Evolutionary conservation across 129 eudicot genomes (phyloP), one percentile per base, ranked within the genome.

Genomic region (Rutidosis leptorrhynchoides): DNA sequence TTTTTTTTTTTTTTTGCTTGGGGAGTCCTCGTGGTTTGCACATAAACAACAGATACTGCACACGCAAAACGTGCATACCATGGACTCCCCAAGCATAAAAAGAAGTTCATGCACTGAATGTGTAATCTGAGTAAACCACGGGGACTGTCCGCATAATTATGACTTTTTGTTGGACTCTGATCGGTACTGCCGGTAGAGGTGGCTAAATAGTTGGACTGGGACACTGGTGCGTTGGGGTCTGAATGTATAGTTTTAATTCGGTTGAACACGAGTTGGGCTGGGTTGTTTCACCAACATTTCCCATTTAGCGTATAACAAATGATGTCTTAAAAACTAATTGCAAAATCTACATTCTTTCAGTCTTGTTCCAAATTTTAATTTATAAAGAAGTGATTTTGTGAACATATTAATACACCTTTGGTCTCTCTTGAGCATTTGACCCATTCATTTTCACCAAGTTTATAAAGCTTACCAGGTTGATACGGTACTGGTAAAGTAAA

Each of bases 141-240:
- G n/a, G n/a, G n/a, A n/a, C n/a, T n/a, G n/a, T n/a, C n/a, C n/a
- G n/a, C n/a, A n/a, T n/a, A n/a, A n/a, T n/a, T n/a, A n/a, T n/a
- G n/a, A n/a, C n/a, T n/a, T n/a, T 58, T 66, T 66, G 6, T 74
- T 30, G 23, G 28, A 58, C 20, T 21, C 57, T 43, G 4, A 58
- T 32, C 22, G 21, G 32, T 28, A 45, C 57, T 15, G 45, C n/a
- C 51, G 14, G 56, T 49, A 6, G 22, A 49, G 56, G 22, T 51
- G 56, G 25, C 25, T n/a, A 51, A 49, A n/a, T 51, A 20, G 56
- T 7, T 11, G 11, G 12, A 24, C 10, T 9, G 10, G 55, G n/a
- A n/a, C n/a, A n/a, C n/a, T n/a, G n/a, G 55, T 6, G 23, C 9
- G 55, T 49, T 51, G 56, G 22, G 56, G 25, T 51, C 56, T 5